Evolutionary conservation across 768 basidiomycete species (phyloP).

Genomic region (Kwoniella bestiolae): DNA sequence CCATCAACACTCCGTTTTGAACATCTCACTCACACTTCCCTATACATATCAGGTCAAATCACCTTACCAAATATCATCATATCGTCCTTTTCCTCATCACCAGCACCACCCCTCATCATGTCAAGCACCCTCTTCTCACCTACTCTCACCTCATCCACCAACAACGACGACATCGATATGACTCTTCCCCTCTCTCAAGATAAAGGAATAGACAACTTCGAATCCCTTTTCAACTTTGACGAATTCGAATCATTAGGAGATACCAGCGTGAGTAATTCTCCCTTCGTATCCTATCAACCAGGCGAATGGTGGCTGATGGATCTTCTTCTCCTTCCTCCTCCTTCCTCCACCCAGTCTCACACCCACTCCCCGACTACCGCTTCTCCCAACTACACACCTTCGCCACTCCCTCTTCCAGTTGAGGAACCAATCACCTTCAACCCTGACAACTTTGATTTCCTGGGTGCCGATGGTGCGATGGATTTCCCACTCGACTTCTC

Average conservation of each 20-base stretch:
- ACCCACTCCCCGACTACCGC: conserved; percentile 45
- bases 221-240: conserved; percentile 47
- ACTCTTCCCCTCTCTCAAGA: conserved; percentile 5
- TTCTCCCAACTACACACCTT: conserved; percentile 48
- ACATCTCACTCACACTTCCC: neutral
- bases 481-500: conserved; percentile 31
- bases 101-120: neutral
- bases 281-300: neutral
- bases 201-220: conserved; percentile 23
- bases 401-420: conserved; percentile 30
- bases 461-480: conserved; percentile 16
- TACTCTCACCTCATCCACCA: conserved; percentile 15
- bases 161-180: conserved; percentile 26
- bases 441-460: conserved; percentile 24
- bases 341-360: conserved; percentile 23
- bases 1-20: no score
- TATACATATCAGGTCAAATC: conserved; percentile 1
- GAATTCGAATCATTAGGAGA: conserved; percentile 36
- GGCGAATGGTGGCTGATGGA: conserved; percentile 20
- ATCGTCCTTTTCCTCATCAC: neutral
- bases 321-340: neutral
- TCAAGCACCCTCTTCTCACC: conserved; percentile 22
- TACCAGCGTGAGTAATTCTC: conserved; percentile 17
- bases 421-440: conserved; percentile 22
- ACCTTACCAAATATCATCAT: neutral